Conservation (phyloP, 148 eudicot genomes). For the Dianthus caryophyllus region DNA sequence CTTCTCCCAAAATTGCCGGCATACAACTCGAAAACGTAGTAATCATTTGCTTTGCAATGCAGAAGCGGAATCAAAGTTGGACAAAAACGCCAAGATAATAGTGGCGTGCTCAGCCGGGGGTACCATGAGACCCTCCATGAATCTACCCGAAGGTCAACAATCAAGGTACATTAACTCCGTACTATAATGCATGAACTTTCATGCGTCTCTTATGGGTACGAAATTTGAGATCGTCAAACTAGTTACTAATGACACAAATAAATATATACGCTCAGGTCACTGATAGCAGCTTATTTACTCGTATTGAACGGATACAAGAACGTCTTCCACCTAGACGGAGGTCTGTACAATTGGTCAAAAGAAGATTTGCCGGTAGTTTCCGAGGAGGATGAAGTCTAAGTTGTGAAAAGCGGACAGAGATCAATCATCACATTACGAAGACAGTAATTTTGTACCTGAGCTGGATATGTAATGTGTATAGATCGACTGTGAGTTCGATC, state of each 20-base stretch:
- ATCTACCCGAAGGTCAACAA: slow-evolving; percentile 96
- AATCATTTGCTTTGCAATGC: slow-evolving; percentile 21
- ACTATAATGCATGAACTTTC: background rate
- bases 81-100: slow-evolving; percentile 77
- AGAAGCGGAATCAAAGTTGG: slow-evolving; percentile 75
- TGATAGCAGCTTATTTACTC: slow-evolving; percentile 96
- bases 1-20: slow-evolving; percentile 5
- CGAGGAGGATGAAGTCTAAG: slow-evolving; percentile 37
- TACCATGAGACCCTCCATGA: slow-evolving; percentile 84
- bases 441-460: slow-evolving; percentile 27
- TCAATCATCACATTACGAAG: slow-evolving; percentile 11
- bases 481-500: slow-evolving; percentile 18
- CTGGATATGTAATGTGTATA: slow-evolving; percentile 20
- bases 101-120: slow-evolving; percentile 97
- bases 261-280: slow-evolving; percentile 53
- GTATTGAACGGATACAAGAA: slow-evolving; percentile 84
- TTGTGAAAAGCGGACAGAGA: slow-evolving; percentile 5
- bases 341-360: slow-evolving; percentile 78
- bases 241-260: background rate
- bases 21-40: background rate
- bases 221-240: background rate
- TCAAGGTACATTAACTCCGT: slow-evolving; percentile 51
- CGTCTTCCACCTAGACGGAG: slow-evolving; percentile 93
- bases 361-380: slow-evolving; percentile 64
- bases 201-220: background rate